Conservation (phyloP, 805 yeast genomes). For the Cyberlindnera subsufficiens region DNA sequence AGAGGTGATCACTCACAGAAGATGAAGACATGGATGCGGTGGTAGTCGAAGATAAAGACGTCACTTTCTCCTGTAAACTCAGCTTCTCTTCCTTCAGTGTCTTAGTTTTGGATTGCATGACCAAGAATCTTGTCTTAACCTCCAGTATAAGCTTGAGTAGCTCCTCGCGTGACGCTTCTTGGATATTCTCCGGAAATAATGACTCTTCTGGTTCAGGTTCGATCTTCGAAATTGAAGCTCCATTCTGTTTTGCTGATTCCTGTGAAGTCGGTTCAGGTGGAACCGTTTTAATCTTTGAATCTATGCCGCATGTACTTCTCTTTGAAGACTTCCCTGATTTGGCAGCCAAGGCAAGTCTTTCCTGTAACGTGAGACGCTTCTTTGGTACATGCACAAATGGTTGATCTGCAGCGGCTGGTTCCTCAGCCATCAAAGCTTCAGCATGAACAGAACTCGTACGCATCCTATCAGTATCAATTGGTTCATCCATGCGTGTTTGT, state of each 20-base stretch:
- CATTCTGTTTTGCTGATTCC: too few species aligned
- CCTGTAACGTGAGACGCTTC: constrained; percentile 74
- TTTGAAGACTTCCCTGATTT: constrained; percentile 29
- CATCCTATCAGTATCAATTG: neutral
- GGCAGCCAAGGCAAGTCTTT: constrained; percentile 80
- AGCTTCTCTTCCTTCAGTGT: constrained; percentile 17
- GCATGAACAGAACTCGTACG: neutral
- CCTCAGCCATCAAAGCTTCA: neutral
- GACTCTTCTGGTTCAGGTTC: neutral
- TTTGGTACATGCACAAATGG: constrained; percentile 22
- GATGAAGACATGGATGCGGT: neutral
- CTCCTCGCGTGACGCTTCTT: constrained; percentile 12
- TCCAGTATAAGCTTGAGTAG: constrained; percentile 11
- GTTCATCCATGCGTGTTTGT: neutral
- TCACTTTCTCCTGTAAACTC: constrained; percentile 19
- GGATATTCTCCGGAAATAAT: constrained; percentile 9
- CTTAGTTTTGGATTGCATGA: constrained; percentile 12
- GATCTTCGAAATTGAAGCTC: neutral
- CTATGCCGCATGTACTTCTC: constrained; percentile 13
- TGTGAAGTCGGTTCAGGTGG: constrained; percentile 5
- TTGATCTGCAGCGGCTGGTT: neutral
- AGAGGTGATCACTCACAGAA: constrained; percentile 23
- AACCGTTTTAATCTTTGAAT: constrained; percentile 1
- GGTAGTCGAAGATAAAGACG: constrained; percentile 3
- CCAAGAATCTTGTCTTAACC: constrained; percentile 8